Evolutionary conservation across 441 rosid species (phyloP), one percentile per base, ranked within the genome.

Genomic region (Bruguiera hainesii): DNA sequence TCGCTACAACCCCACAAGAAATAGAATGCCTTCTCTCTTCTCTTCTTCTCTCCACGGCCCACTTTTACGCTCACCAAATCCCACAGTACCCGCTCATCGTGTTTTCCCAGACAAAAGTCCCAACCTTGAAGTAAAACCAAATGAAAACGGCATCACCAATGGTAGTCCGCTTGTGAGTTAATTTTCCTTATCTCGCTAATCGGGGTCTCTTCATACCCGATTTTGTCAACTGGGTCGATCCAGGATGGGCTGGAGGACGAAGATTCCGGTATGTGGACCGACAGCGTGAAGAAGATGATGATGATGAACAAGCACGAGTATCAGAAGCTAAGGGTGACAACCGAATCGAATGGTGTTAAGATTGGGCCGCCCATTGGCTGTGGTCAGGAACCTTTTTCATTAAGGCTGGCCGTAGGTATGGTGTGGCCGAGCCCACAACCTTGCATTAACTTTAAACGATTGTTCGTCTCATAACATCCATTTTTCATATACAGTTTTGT

Each of bases 291-390:
- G 86, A 91, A 87, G 94, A 89, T 29, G 30, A 4, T 80, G 89
- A 91, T 86, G 89, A 91, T 86, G 96, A 91, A 91, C 69, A 91
- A 89, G 83, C 96, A 89, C 69, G 88, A 89, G 84, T 85, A 83
- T 61, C 82, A 81, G 84, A 89, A 91, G 82, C 89, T 89, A 67
- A 85, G 85, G 7, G 37, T 7, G 9, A 33, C 37, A 33, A 33
- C 37, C 37, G 37, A 33, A 33, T 33, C 37, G 37, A 33, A 6
- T 33, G 37, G 37, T 33, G 37, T 33, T 7, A 6, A 31, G 33
- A 31, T 31, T 31, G 33, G 33, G 33, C 33, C 33, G 1, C 7
- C 7, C 7, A 31, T 31, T 0, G 33, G 33, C 33, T 31, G 33
- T 31, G 33, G 33, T 31, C 9, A 7, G 37, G 9, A 8, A 33